Evolutionary conservation across 495 filamentous ascomycete species (phyloP).

Genomic region (Aspergillus leporis): DNA sequence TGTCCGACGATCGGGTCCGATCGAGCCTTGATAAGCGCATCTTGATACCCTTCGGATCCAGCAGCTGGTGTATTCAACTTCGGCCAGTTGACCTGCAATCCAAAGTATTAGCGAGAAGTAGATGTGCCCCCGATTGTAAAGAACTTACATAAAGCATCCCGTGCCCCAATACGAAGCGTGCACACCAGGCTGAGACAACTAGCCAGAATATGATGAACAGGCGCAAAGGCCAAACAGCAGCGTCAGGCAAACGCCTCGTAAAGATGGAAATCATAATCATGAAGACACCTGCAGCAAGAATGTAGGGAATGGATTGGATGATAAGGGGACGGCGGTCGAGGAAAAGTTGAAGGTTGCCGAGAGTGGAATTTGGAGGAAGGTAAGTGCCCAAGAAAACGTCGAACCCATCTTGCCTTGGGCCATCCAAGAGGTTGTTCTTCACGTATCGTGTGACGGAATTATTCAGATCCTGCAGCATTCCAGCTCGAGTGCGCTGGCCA

Average conservation of each 20-base stretch:
- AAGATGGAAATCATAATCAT: constrained; percentile 79
- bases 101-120: constrained; percentile 8
- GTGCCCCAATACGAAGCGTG: constrained; percentile 72
- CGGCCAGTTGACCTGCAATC: constrained; percentile 91
- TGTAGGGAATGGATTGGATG: constrained; percentile 87
- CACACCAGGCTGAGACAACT: constrained; percentile 63
- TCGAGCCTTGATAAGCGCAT: constrained; percentile 73
- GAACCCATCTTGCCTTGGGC: constrained; percentile 90
- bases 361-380: constrained; percentile 63
- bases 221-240: constrained; percentile 73
- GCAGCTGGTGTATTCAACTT: constrained; percentile 85
- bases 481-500: constrained; percentile 80
- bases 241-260: constrained; percentile 63
- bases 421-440: constrained; percentile 89
- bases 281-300: constrained; percentile 84
- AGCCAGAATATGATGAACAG: constrained; percentile 78
- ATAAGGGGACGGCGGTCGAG: constrained; percentile 82
- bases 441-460: constrained; percentile 85
- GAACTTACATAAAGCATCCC: constrained; percentile 89
- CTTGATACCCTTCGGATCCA: constrained; percentile 85
- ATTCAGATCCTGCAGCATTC: constrained; percentile 76
- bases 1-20: constrained; percentile 75
- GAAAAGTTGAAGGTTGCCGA: constrained; percentile 69
- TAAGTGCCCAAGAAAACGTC: constrained; percentile 90
- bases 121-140: neutral